phyloP scores from a whole-genome alignment of 2,329 filamentous ascomycete species.

The Clonostachys byssicola region DNA sequence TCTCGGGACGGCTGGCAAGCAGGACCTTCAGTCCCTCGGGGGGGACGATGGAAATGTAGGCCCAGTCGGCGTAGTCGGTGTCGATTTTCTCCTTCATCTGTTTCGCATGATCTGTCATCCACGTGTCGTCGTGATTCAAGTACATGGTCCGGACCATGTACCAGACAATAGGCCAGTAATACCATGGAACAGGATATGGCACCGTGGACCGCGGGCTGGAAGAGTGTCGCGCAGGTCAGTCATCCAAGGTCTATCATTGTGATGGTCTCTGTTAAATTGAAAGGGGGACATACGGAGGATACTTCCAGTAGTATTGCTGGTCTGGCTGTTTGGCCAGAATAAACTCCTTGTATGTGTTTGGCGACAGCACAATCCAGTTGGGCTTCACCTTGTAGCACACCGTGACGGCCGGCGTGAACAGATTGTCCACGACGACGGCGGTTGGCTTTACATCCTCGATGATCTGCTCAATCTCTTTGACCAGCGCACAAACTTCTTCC shows the following conservation, averaged over 20 bases:
- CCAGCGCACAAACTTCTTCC: too few species aligned
- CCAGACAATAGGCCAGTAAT: constrained; percentile 1
- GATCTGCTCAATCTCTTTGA: neutral
- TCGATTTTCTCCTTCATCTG: neutral
- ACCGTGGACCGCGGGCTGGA: too few species aligned
- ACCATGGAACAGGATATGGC: neutral
- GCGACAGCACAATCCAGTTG: neutral
- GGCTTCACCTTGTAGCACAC: neutral
- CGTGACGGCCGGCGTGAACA: neutral
- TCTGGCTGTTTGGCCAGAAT: neutral
- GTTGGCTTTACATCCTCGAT: neutral
- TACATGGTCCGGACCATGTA: neutral
- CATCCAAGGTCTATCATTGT: too few species aligned
- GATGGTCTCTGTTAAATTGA: too few species aligned
- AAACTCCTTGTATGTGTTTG: constrained; percentile 1
- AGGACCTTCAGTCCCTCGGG: neutral
- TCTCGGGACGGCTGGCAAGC: constrained; percentile 6
- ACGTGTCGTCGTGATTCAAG: neutral
- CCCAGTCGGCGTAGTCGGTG: neutral
- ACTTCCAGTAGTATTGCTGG: too few species aligned
- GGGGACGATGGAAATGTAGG: neutral
- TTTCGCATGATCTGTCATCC: neutral
- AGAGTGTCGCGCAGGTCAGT: too few species aligned
- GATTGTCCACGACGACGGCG: neutral
- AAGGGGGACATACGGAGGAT: too few species aligned